Conservation (phyloP, 2,329 filamentous ascomycete species). For the Akanthomyces lecanii region DNA sequence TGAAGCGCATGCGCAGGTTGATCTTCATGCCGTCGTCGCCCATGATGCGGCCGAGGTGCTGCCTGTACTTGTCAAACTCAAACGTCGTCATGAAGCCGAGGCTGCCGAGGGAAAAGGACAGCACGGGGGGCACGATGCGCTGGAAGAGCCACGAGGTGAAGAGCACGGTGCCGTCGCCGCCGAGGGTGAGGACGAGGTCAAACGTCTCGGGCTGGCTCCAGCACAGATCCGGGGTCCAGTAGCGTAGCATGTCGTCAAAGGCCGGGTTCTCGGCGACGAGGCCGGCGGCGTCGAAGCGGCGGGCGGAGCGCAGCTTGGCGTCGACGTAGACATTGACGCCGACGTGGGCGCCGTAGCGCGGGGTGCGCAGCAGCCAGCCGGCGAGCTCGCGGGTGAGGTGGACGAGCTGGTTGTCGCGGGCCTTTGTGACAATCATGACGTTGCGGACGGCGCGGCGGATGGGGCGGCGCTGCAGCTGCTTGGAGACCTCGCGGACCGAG, state of each 20-base stretch:
- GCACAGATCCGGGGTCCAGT: slow-evolving; percentile 95
- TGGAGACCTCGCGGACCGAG: slow-evolving; percentile 89
- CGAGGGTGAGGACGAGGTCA: slow-evolving; percentile 84
- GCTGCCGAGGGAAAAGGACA: slow-evolving; percentile 80
- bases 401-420: slow-evolving; percentile 89
- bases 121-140: slow-evolving; percentile 76
- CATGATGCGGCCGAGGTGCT: slow-evolving; percentile 85
- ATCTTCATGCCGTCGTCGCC: slow-evolving; percentile 94
- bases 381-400: slow-evolving; percentile 82
- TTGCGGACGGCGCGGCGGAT: slow-evolving; percentile 89
- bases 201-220: slow-evolving; percentile 93
- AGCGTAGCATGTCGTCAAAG: slow-evolving; percentile 80
- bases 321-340: slow-evolving; percentile 98
- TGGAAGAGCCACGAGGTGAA: slow-evolving; percentile 94
- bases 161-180: slow-evolving; percentile 80
- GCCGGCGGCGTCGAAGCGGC: slow-evolving; percentile 75
- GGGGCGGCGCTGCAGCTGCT: slow-evolving; percentile 86
- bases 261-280: slow-evolving; percentile 70
- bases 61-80: slow-evolving; percentile 81
- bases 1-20: slow-evolving; percentile 97
- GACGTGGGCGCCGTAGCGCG: slow-evolving; percentile 82
- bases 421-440: slow-evolving; percentile 98
- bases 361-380: slow-evolving; percentile 82
- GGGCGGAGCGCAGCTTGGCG: slow-evolving; percentile 82
- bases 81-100: slow-evolving; percentile 87